These are phyloP conservation scores for Leptographium procerum DNA, from an alignment of 2,329 filamentous ascomycete species.

Conservation along the genomic window DNA sequence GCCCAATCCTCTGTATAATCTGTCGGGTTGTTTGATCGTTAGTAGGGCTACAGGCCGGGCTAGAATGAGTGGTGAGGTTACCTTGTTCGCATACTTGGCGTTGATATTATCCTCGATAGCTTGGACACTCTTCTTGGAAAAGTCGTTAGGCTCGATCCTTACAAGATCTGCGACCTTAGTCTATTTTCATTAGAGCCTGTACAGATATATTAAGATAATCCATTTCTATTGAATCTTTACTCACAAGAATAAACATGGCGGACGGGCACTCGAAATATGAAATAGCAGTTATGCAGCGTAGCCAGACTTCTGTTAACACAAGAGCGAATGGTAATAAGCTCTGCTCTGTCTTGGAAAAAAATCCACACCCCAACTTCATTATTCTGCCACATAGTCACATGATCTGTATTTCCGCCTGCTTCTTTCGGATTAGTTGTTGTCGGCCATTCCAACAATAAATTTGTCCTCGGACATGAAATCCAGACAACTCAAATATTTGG, in stretches of 20 bases:
- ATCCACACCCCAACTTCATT: neutral
- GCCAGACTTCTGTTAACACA: neutral
- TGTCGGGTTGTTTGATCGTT: slow-evolving; percentile 18
- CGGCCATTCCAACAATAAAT: neutral
- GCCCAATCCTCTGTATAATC: slow-evolving; percentile 85
- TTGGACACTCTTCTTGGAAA: slow-evolving; percentile 67
- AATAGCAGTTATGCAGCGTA: neutral
- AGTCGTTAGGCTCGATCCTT: slow-evolving; percentile 81
- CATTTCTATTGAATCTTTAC: neutral
- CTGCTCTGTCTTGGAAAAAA: neutral
- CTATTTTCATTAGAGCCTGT: slow-evolving; percentile 32
- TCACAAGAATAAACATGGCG: slow-evolving; percentile 1
- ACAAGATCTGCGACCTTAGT: slow-evolving; percentile 91
- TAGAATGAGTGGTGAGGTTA: slow-evolving; percentile 19
- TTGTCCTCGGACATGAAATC: neutral
- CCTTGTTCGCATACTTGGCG: slow-evolving; percentile 89
- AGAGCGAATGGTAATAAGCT: neutral
- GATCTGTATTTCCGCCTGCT: neutral
- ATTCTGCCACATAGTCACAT: neutral
- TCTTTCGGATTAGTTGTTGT: neutral
- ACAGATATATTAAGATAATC: neutral
- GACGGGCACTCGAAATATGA: neutral
- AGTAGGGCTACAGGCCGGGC: neutral
- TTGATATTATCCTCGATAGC: slow-evolving; percentile 97
- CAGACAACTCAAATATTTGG: neutral